Evolutionary conservation across 768 basidiomycete species (phyloP), one percentile per base, ranked within the genome.

Genomic region (Inosperma sp.): DNA sequence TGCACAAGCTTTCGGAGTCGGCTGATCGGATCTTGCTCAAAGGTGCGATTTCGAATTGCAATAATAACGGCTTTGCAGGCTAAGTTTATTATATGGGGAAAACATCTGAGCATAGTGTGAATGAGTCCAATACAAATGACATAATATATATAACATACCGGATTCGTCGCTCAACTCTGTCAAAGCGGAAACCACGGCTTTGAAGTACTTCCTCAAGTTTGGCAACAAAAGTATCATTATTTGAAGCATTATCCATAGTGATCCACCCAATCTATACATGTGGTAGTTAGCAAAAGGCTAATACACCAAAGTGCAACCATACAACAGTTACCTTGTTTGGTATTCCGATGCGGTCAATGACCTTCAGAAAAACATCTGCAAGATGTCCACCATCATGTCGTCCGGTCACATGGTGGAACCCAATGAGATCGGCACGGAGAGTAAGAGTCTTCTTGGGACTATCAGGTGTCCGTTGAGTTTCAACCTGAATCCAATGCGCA

Each of bases 201-300:
- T 19, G 9, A 5, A 69, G 55, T 34, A 59, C 56, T 7, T 29
- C 16, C 41, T 60, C 59, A 10, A 71, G 57, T 6, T 23, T 25
- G 14, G n/a, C 14, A 56, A 68, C 58, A 21, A 68, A 62, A 2
- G 62, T 70, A 41, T 70, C 62, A 52, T 71, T 72, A 46, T 68
- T 70, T 5, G 55, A 53, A 0, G 67, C 65, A 47, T 72, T 70
- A 48, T 69, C 67, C 6, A 65, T 22, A 0, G 68, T 69, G 13
- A 72, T 45, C 65, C 66, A 70, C 5, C 73, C 72, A 59, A 73
- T 65, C 72, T 73, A 51, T n/a, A 13, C n/a, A n/a, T n/a, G n/a
- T n/a, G 23, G 19, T n/a, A 29, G 27, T 16, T 44, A 31, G 14
- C 5, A 16, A 16, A 48, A 16, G 13, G 5, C 14, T 4, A 25